phyloP scores from a whole-genome alignment of 2,329 filamentous ascomycete genomes.

The Malbranchea zuffiana region DNA sequence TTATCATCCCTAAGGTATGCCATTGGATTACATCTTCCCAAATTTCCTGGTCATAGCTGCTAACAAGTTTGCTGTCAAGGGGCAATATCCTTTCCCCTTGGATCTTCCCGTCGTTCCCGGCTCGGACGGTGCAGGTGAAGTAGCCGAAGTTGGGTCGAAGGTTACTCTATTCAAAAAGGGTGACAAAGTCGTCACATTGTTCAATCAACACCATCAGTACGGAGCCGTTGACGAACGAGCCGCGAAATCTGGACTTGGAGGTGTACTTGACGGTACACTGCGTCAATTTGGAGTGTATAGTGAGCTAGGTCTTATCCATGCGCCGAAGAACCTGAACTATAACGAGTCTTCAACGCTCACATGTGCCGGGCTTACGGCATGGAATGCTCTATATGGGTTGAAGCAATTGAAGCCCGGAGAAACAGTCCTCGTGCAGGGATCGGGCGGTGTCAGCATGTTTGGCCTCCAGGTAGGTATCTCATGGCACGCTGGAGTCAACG shows the following conservation, averaged over 20 bases:
- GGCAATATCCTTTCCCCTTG: conserved; percentile 37
- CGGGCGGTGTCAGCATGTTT: conserved; percentile 50
- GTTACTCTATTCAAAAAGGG: conserved; percentile 48
- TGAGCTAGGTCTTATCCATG: conserved; percentile 55
- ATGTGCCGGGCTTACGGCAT: conserved; percentile 53
- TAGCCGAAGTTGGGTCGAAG: conserved; percentile 43
- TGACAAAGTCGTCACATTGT: conserved; percentile 48
- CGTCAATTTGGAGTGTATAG: conserved; percentile 57
- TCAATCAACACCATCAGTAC: conserved; percentile 47
- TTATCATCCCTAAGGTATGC: conserved; percentile 38
- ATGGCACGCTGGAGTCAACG: not conserved
- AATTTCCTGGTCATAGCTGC: not conserved
- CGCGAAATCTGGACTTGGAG: conserved; percentile 52
- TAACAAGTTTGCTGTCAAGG: too few relatives aligned
- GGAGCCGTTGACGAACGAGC: conserved; percentile 35
- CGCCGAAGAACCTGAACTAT: conserved; percentile 46
- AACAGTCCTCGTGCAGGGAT: conserved; percentile 50
- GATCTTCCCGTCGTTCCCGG: conserved; percentile 34
- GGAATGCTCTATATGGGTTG: conserved; percentile 55
- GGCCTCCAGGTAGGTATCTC: conserved; percentile 35
- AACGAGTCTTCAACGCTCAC: conserved; percentile 47
- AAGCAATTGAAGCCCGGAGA: conserved; percentile 43
- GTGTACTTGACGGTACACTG: conserved; percentile 55
- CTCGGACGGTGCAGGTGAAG: conserved; percentile 37
- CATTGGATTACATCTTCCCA: not conserved